Evolutionary conservation across 2,329 filamentous ascomycete genomes (phyloP), one percentile per base, ranked within the genome.

Genomic region (Fusarium liriodendri): DNA sequence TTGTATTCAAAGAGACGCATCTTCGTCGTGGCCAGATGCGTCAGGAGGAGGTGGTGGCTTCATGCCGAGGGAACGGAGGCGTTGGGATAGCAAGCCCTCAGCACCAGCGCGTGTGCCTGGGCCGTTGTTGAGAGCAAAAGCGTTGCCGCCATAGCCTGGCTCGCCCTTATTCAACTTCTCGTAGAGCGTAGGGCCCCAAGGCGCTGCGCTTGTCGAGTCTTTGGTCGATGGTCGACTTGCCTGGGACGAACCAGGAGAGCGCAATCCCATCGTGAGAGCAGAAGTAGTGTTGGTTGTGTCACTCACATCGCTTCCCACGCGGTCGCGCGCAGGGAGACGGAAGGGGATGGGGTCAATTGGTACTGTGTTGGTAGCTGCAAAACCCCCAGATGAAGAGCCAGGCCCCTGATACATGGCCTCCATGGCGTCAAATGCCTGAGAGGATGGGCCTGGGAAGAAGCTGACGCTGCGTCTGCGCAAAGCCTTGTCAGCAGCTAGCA

Each of bases 121-220:
- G 62, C 80, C 80, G 10, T 75, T 80, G 25, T 75, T 80, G 25
- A 76, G 79, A 22, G 67, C 74, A 73, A 88, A 91, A 0, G 85
- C 82, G 64, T 90, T 89, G 1, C 89, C 87, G 40, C 91, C 89
- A 77, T 93, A 91, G 38, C 91, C 88, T 22, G 85, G 81, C 69
- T 94, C 91, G 7, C 90, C 91, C 79, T 88, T 93, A 76, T 80
- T 90, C 22, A 94, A 88, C 79, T 95, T 95, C 78, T 89, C 89
- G 78, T 95, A 94, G 10, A 80, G 78, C 2, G 78, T 72, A 65
- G 80, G 76, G 74, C 83, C 79, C 57, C 79, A 80, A 10, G 72
- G 67, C 47, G 57, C 82, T 65, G 80, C 66, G 10, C 66, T 73
- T 47, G 75, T 76, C 57, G 81, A 80, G 64, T 83, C 83, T 54